Percentiles rank a stretch among this genome's conserved stretches.
phyloP scores from a whole-genome alignment of 1,284 basidiomycete genomes.

The Golubevia pallescens region DNA sequence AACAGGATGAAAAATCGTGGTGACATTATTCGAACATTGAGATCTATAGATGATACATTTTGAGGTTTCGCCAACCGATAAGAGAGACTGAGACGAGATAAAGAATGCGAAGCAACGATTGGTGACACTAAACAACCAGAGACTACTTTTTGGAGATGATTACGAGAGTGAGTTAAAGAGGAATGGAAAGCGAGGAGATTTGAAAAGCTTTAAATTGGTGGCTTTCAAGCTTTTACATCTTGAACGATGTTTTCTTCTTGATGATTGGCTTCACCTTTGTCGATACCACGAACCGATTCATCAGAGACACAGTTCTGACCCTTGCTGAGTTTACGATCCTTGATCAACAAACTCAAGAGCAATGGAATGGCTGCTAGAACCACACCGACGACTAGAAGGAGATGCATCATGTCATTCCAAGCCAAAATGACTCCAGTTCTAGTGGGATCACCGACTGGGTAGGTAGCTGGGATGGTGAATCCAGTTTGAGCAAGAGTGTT shows the following conservation, averaged over 20 bases:
- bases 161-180: no score
- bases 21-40: no score
- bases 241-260: not conserved
- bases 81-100: no score
- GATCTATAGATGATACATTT: no score
- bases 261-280: not conserved
- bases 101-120: no score
- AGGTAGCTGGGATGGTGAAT: slow-evolving; percentile 2
- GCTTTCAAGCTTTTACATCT: no score
- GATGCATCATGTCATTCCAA: slow-evolving; percentile 49
- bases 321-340: slow-evolving; percentile 42
- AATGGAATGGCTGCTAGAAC: slow-evolving; percentile 43
- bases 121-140: no score
- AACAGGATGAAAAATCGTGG: no score
- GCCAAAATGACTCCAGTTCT: slow-evolving; percentile 38
- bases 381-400: slow-evolving; percentile 43
- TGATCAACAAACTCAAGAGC: slow-evolving; percentile 33
- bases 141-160: no score
- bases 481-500: slow-evolving; percentile 16
- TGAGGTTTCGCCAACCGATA: no score
- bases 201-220: no score
- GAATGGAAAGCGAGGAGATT: no score
- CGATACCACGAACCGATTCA: slow-evolving; percentile 28
- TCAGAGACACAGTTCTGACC: slow-evolving; percentile 58
- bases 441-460: slow-evolving; percentile 34